These are phyloP conservation scores for Paecilomyces sp. DNA, from an alignment of 2,329 filamentous ascomycete species.

Conservation along the genomic window DNA sequence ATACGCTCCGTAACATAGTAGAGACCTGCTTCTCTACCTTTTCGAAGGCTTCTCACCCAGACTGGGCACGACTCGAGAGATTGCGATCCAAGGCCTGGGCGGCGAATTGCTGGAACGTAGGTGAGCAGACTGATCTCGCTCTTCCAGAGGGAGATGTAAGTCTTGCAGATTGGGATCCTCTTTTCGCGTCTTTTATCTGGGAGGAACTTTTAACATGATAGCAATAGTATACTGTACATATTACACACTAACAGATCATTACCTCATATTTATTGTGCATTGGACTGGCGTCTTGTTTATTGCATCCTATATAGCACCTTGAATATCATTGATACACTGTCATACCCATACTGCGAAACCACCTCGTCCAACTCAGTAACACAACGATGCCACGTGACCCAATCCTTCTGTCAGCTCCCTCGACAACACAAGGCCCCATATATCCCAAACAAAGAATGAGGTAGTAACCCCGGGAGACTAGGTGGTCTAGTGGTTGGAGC, in stretches of 20 bases:
- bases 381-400: no score
- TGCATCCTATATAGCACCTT: no score
- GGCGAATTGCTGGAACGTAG: background rate
- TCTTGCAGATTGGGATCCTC: background rate
- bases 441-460: no score
- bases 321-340: no score
- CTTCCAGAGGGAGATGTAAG: background rate
- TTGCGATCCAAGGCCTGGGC: background rate
- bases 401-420: no score
- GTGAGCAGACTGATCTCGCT: background rate
- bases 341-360: slow-evolving; percentile 5
- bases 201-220: background rate
- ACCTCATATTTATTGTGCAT: no score
- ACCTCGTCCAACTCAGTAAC: no score
- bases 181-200: background rate
- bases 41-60: background rate
- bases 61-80: background rate
- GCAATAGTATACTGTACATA: background rate
- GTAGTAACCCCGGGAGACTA: no score
- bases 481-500: no score
- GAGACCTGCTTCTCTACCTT: background rate
- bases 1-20: background rate
- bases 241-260: no score
- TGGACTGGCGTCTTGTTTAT: no score
- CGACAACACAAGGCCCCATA: no score